phyloP scores from a whole-genome alignment of 192 early-diverging fungal genomes.

The Backusella parvicylindrica region DNA sequence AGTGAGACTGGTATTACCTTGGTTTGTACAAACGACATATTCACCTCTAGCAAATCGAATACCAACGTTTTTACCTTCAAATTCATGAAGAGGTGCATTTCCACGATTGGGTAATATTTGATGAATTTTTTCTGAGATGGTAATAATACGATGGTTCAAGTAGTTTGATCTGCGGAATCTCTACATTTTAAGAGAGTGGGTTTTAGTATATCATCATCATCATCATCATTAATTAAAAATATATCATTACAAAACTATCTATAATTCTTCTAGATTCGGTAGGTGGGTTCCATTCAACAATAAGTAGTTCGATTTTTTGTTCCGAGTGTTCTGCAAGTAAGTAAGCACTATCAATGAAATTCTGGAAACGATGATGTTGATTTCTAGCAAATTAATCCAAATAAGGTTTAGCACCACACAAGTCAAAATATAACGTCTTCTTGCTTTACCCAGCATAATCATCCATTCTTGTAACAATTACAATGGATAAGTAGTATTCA shows the following conservation, averaged over 20 bases:
- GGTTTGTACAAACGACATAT: conserved; percentile 31
- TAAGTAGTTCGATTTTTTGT: conserved; percentile 20
- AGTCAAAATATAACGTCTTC: background rate
- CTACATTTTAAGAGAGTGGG: background rate
- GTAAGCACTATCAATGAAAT: conserved; percentile 29
- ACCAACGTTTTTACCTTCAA: conserved; percentile 31
- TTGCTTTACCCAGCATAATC: conserved; percentile 22
- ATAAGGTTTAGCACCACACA: conserved; percentile 6
- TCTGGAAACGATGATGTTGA: conserved; percentile 31
- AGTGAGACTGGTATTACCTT: conserved; percentile 20
- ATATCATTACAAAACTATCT: conserved; percentile 13
- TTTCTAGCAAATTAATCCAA: conserved; percentile 15
- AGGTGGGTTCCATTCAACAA: conserved; percentile 31
- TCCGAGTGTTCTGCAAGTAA: conserved; percentile 18
- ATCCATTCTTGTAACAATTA: conserved; percentile 24
- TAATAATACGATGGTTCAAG: conserved; percentile 28
- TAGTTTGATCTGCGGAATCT: conserved; percentile 27
- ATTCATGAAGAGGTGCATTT: conserved; percentile 26
- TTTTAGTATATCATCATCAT: background rate
- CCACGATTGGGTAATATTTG: conserved; percentile 21
- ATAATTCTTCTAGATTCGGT: conserved; percentile 12
- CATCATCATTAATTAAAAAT: background rate
- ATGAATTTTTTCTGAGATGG: conserved; percentile 25
- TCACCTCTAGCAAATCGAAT: conserved; percentile 32
- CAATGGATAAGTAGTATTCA: conserved; percentile 24